Percentiles rank a stretch among this genome's conserved stretches.
These are phyloP conservation scores for Aspergillus aculeatinus DNA, from an alignment of 2,329 filamentous ascomycete genomes.

Conservation along the genomic window DNA sequence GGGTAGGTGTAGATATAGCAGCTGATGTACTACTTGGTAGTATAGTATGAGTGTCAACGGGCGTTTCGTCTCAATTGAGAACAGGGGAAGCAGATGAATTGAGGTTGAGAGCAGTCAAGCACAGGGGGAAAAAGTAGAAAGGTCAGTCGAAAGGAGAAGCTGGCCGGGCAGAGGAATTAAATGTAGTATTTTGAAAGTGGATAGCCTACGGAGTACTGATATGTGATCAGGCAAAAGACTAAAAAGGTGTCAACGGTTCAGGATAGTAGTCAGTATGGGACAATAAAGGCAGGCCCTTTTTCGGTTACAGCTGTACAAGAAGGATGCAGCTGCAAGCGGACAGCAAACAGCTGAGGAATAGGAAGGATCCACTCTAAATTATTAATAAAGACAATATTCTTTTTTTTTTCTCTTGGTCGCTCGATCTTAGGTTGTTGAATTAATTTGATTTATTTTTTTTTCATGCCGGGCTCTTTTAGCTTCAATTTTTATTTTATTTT, in stretches of 20 bases:
- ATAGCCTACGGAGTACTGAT: conserved; percentile 27
- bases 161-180: conserved; percentile 31
- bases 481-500: conserved; percentile 4
- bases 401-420: conserved; percentile 10
- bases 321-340: conserved; percentile 32
- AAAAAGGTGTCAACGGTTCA: conserved; percentile 34
- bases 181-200: conserved; percentile 30
- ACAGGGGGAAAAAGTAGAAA: conserved; percentile 7
- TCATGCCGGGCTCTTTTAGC: conserved; percentile 16
- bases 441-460: conserved; percentile 10
- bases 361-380: conserved; percentile 23
- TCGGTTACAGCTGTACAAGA: conserved; percentile 39
- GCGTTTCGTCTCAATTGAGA: conserved; percentile 3
- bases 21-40: neutral
- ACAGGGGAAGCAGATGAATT: conserved; percentile 8
- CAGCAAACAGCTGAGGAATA: conserved; percentile 39
- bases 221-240: conserved; percentile 35
- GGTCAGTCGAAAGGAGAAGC: conserved; percentile 15
- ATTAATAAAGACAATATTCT: conserved; percentile 5
- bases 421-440: conserved; percentile 8
- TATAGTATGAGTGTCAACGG: neutral
- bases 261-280: conserved; percentile 18
- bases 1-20: neutral
- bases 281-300: conserved; percentile 25
- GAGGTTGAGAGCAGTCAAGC: conserved; percentile 7